These are phyloP conservation scores for Wickerhamiella hasegawae DNA, from an alignment of 805 yeast genomes.

Conservation along the genomic window DNA sequence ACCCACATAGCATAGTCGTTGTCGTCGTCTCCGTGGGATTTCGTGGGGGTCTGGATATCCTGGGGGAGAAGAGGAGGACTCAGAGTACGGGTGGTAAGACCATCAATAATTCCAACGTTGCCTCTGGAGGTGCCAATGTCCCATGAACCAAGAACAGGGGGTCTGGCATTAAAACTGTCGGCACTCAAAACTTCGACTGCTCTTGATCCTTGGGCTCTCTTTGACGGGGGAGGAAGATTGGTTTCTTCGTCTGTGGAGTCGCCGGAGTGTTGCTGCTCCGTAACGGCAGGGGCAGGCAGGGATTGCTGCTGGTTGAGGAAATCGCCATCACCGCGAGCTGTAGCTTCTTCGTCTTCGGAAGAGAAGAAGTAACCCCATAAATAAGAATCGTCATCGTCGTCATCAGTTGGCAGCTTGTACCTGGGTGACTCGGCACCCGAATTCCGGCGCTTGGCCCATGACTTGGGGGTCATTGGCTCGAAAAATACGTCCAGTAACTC, in stretches of 20 bases:
- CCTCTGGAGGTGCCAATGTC: constrained; percentile 47
- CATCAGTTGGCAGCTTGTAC: too few species aligned
- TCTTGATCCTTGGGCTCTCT: constrained; percentile 51
- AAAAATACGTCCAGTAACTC: constrained; percentile 14
- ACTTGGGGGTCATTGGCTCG: constrained; percentile 5
- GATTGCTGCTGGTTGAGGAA: constrained; percentile 1
- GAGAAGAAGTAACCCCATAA: constrained; percentile 61
- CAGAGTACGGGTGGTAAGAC: constrained; percentile 74
- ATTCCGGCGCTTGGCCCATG: constrained; percentile 1
- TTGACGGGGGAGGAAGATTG: constrained; percentile 57
- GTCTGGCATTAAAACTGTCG: constrained; percentile 67
- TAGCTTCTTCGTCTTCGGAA: constrained; percentile 22
- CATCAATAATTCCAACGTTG: constrained; percentile 91
- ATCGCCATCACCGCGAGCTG: constrained; percentile 8
- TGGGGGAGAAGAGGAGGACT: constrained; percentile 28
- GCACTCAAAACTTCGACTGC: constrained; percentile 89
- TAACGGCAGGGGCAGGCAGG: background rate
- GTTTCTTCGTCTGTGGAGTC: constrained; percentile 91
- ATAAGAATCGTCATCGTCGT: constrained; percentile 52
- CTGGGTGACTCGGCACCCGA: background rate
- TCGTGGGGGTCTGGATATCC: constrained; percentile 1
- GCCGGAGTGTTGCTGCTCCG: constrained; percentile 32
- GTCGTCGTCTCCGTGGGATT: constrained; percentile 1
- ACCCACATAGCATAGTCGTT: constrained; percentile 3
- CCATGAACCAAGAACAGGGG: constrained; percentile 91